Conservation (phyloP, 2,329 filamentous ascomycete genomes). For the Xylaria digitata region DNA sequence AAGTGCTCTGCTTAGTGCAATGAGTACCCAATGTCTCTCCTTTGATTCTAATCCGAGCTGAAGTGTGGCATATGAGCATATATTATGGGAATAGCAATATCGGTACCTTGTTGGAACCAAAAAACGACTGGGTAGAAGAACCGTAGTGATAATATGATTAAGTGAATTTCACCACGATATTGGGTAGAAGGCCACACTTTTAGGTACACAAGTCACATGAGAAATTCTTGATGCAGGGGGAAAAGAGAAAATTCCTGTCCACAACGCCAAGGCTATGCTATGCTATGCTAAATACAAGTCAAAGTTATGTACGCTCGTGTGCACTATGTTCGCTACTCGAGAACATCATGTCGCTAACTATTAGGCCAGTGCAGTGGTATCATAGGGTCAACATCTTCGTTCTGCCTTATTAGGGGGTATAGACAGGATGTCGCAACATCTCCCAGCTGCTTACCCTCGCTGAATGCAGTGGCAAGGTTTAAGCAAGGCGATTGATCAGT, state of each 20-base stretch:
- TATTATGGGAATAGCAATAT: no score
- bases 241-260: neutral
- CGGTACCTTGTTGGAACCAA: no score
- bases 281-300: slow-evolving; percentile 38
- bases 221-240: neutral
- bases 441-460: neutral
- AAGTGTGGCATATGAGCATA: neutral
- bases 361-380: slow-evolving; percentile 47
- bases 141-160: neutral
- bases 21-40: no score
- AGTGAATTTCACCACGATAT: neutral
- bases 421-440: slow-evolving; percentile 55
- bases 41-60: neutral
- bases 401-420: slow-evolving; percentile 58
- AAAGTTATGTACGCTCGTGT: slow-evolving; percentile 22
- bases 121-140: no score
- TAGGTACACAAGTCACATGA: neutral
- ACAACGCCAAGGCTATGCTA: slow-evolving; percentile 47
- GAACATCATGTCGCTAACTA: slow-evolving; percentile 25
- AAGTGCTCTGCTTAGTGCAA: neutral
- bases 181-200: neutral
- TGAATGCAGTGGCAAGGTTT: neutral
- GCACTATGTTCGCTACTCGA: slow-evolving; percentile 1
- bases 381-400: slow-evolving; percentile 46
- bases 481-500: neutral